A percentile compares a stretch with the other conserved stretches of the same genome.
These are phyloP conservation scores for Fusarium sp. DNA, from an alignment of 2,329 filamentous ascomycete species.

Conservation along the genomic window DNA sequence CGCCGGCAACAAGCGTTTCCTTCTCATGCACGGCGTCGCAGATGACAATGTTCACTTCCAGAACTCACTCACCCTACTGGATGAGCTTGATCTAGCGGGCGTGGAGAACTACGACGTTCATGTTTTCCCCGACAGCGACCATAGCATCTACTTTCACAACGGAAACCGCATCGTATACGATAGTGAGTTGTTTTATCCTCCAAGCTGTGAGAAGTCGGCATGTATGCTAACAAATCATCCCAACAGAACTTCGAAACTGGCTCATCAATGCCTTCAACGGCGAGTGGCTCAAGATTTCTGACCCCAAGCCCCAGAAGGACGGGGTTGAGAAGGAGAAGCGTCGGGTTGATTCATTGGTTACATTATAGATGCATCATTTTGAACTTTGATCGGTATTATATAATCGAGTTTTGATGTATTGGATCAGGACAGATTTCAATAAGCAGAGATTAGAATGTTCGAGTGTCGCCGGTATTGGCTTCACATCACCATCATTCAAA, in stretches of 20 bases:
- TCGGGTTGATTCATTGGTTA: not conserved
- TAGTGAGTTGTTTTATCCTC: conserved; percentile 66
- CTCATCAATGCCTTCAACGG: conserved; percentile 98
- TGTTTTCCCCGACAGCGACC: conserved; percentile 95
- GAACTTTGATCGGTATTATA: not conserved
- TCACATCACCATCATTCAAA: conserved; percentile 18
- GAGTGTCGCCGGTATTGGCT: conserved; percentile 1
- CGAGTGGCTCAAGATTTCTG: conserved; percentile 76
- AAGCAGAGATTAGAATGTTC: not conserved
- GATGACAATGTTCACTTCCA: conserved; percentile 99
- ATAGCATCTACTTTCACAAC: conserved; percentile 94
- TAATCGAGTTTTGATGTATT: not conserved
- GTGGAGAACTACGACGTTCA: conserved; percentile 97
- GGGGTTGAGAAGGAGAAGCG: conserved; percentile 39
- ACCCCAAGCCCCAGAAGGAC: conserved; percentile 58
- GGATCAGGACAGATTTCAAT: not conserved
- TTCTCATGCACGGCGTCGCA: conserved; percentile 94
- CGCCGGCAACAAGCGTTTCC: conserved; percentile 80
- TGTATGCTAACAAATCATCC: conserved; percentile 6
- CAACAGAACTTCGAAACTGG: conserved; percentile 81
- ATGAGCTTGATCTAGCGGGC: conserved; percentile 81
- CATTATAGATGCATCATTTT: conserved; percentile 5
- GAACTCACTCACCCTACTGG: conserved; percentile 87
- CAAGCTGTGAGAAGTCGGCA: not conserved
- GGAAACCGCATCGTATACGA: conserved; percentile 92